Percentiles rank a stretch among this genome's conserved stretches.
phyloP scores from a whole-genome alignment of 2,329 filamentous ascomycete genomes.

The Botrytis byssoidea region DNA sequence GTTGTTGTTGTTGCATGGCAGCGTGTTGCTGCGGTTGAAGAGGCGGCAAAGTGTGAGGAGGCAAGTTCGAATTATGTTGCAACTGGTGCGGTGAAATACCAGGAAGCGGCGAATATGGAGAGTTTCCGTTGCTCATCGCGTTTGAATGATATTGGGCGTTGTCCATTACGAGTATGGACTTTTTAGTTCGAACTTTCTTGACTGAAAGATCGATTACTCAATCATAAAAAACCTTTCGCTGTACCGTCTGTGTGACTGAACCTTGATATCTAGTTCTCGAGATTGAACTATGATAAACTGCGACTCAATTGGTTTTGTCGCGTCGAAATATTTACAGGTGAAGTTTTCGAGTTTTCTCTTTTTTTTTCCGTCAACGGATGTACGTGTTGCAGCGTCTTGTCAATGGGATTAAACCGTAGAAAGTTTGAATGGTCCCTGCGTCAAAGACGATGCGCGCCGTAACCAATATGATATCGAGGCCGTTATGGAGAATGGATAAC shows the following conservation, averaged over 20 bases:
- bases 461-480: slow-evolving; percentile 8
- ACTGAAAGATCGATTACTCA: background rate
- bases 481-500: slow-evolving; percentile 16
- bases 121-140: slow-evolving; percentile 35
- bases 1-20: slow-evolving; percentile 46
- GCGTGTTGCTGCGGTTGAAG: slow-evolving; percentile 49
- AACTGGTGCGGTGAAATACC: slow-evolving; percentile 41
- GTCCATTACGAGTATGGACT: slow-evolving; percentile 30
- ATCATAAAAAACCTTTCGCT: slow-evolving; percentile 16
- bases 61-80: slow-evolving; percentile 43
- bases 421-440: slow-evolving; percentile 4
- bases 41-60: slow-evolving; percentile 56
- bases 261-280: background rate
- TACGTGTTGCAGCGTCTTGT: background rate
- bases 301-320: slow-evolving; percentile 5
- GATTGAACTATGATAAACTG: slow-evolving; percentile 1
- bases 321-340: background rate
- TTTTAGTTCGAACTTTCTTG: slow-evolving; percentile 14
- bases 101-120: slow-evolving; percentile 35
- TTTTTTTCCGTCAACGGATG: slow-evolving; percentile 5
- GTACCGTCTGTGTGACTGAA: background rate
- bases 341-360: background rate
- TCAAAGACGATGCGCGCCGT: slow-evolving; percentile 3
- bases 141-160: slow-evolving; percentile 36
- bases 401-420: background rate